Evolutionary conservation across 2,329 filamentous ascomycete genomes (phyloP), one percentile per base, ranked within the genome.

Genomic region (Tympanopsis confertula): DNA sequence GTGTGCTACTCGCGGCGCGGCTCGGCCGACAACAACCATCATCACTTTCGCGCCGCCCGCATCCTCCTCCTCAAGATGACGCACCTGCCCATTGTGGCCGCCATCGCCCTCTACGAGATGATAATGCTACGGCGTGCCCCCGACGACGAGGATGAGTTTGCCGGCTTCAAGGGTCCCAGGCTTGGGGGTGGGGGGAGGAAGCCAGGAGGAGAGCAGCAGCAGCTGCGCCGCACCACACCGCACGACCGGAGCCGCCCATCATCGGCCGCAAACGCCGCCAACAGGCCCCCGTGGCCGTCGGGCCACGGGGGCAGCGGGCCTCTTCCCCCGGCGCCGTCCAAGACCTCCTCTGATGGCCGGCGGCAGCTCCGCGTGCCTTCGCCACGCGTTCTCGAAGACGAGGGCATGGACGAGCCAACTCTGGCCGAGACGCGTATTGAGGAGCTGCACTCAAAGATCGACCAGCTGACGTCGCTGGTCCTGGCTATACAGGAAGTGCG

Each of bases 101-200:
- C 68, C 35, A 87, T 88, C 45, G 69, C 73, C 54, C 50, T 68
- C n/a, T 86, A 82, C 53, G 82, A 86, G 57, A 62, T 62, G 57
- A 62, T 62, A 7, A n/a, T n/a, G 22, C 35, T 56, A 57, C 17
- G 55, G 55, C 40, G 61, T 58, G 37, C 60, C 5, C 13, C 5
- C 13, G 47, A 47, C 19, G 43, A 51, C 12, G 47, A 54, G 12
- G 64, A 66, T 37, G 64, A 65, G 37, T 69, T 62, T 44, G 62
- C 61, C 40, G 64, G 58, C 19, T 71, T 67, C 56, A 65, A 63
- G 48, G 73, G 66, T 3, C 65, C 65, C 46, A 40, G 15, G 51
- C 38, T 12, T 43, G 48, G 1, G 43, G 45, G 13, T 51, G 51
- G 20, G 48, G 47, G 13, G 42, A 44, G 22, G 22, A n/a, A 7